phyloP scores from a whole-genome alignment of 345 rosid species.

The Gossypium thurberi region DNA sequence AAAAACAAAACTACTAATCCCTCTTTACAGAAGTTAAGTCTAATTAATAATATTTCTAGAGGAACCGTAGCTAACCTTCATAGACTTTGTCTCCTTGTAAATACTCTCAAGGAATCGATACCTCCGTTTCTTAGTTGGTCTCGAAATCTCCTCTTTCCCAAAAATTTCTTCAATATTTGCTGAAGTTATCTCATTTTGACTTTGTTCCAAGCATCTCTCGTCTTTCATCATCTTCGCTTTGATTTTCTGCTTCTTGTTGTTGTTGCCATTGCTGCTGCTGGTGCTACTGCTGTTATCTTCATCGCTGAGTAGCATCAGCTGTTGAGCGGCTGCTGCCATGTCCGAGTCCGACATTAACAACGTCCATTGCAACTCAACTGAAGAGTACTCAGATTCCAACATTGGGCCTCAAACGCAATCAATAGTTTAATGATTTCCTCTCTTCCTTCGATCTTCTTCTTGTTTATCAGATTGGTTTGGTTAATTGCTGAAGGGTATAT shows the following conservation, averaged over 20 bases:
- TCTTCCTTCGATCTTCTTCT: not conserved
- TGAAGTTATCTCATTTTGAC: conserved; percentile 23
- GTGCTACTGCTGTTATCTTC: conserved; percentile 24
- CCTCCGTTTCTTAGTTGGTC: conserved; percentile 20
- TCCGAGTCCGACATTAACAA: conserved; percentile 20
- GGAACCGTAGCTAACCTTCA: not conserved
- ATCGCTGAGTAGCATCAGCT: conserved; percentile 37
- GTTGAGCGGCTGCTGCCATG: conserved; percentile 33
- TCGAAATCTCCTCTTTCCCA: conserved; percentile 22
- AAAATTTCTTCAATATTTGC: conserved; percentile 32
- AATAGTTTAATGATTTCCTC: not conserved
- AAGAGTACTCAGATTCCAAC: conserved; percentile 1
- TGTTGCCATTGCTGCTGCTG: not conserved
- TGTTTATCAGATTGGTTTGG: not conserved
- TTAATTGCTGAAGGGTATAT: not conserved
- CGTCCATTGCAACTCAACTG: not conserved
- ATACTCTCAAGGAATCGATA: conserved; percentile 27
- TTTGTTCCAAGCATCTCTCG: not conserved
- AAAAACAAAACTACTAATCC: not conserved
- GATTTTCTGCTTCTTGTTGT: not conserved
- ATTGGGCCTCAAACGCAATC: not conserved
- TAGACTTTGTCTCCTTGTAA: conserved; percentile 20
- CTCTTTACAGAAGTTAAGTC: not conserved
- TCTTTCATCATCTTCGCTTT: not conserved
- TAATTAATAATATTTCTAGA: not conserved